Evolutionary conservation across 352 stramenopile genomes (phyloP).

Genomic region (Phytopythium helicoides): DNA sequence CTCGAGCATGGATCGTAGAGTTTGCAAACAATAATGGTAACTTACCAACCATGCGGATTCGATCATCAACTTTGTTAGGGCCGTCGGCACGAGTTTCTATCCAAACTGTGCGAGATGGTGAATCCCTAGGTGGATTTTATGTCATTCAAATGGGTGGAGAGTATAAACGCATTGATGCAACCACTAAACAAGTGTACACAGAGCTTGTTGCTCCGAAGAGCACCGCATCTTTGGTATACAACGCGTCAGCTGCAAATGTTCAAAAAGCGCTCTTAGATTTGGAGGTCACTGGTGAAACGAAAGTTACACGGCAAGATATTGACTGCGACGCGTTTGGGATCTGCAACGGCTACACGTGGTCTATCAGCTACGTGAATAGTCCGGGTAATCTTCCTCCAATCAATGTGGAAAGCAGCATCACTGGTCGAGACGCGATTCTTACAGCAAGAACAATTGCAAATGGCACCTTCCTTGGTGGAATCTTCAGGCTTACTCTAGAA

Average conservation of each 20-base stretch:
- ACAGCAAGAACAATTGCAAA: constrained; percentile 49
- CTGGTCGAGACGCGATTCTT: constrained; percentile 28
- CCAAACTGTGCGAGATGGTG: constrained; percentile 41
- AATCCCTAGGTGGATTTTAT: constrained; percentile 48
- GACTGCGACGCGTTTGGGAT: constrained; percentile 60
- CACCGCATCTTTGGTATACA: constrained; percentile 42
- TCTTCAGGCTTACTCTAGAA: constrained; percentile 53
- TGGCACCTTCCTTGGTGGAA: constrained; percentile 68
- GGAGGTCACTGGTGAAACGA: constrained; percentile 32
- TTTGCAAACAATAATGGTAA: constrained; percentile 67
- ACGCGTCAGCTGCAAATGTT: constrained; percentile 24
- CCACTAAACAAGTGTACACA: constrained; percentile 42
- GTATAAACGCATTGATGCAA: constrained; percentile 48
- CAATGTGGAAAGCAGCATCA: constrained; percentile 32
- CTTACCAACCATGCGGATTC: constrained; percentile 27
- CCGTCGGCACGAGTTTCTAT: constrained; percentile 27
- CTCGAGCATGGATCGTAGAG: constrained; percentile 61
- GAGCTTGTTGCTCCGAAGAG: constrained; percentile 34
- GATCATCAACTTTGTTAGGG: constrained; percentile 56
- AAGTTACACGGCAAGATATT: constrained; percentile 29
- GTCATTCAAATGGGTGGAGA: constrained; percentile 48
- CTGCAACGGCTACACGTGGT: constrained; percentile 72
- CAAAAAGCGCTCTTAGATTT: constrained; percentile 33
- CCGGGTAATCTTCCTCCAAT: constrained; percentile 64
- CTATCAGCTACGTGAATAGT: constrained; percentile 59